phyloP scores from a whole-genome alignment of 1,284 basidiomycete species.

The Ustilago crameri region DNA sequence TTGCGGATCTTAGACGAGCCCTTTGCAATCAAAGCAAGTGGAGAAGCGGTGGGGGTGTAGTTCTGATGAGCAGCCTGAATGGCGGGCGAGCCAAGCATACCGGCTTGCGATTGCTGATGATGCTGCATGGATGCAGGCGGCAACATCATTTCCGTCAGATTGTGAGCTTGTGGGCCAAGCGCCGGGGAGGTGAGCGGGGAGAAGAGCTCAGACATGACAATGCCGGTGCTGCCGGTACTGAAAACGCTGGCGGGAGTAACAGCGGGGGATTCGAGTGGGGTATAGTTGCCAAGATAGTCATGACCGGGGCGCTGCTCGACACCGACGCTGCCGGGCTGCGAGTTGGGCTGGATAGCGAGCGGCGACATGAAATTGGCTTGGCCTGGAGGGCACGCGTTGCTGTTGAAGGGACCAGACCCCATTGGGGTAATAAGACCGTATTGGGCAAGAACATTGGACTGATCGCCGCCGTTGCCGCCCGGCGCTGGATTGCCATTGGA shows the following conservation, averaged over 20 bases:
- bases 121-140: conserved; percentile 60
- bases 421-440: conserved; percentile 62
- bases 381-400: conserved; percentile 30
- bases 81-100: conserved; percentile 38
- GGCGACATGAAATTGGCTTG: conserved; percentile 56
- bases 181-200: conserved; percentile 74
- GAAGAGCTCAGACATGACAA: conserved; percentile 71
- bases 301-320: conserved; percentile 34
- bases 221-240: conserved; percentile 64
- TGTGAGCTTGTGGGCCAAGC: conserved; percentile 69
- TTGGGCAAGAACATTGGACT: conserved; percentile 46
- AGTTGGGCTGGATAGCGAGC: conserved; percentile 54
- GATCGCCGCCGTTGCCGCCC: conserved; percentile 14
- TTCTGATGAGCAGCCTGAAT: conserved; percentile 27
- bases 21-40: conserved; percentile 48
- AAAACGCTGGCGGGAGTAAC: conserved; percentile 67
- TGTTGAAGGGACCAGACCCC: conserved; percentile 54
- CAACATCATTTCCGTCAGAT: conserved; percentile 53
- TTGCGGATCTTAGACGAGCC: conserved; percentile 52
- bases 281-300: conserved; percentile 43
- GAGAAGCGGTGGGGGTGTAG: conserved; percentile 58
- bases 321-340: conserved; percentile 35
- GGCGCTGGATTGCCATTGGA: conserved; percentile 13
- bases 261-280: conserved; percentile 60
- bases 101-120: conserved; percentile 38